phyloP scores from a whole-genome alignment of 2,329 filamentous ascomycete genomes.

The Trichophyton equinum region DNA sequence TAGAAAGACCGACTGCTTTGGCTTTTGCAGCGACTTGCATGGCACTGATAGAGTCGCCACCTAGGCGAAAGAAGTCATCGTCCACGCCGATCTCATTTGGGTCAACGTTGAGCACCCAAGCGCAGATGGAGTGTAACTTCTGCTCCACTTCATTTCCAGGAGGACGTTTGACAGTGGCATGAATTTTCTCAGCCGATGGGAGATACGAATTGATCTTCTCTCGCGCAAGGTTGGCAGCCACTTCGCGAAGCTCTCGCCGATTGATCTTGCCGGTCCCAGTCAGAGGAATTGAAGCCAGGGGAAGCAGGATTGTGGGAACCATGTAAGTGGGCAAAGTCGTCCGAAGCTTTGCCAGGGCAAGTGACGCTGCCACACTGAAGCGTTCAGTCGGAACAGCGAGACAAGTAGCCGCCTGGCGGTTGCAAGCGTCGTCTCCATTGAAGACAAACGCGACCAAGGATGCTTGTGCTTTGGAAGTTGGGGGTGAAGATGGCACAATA shows the following conservation, averaged over 20 bases:
- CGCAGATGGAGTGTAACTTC: not conserved
- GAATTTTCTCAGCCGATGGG: not conserved
- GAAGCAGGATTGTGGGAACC: conserved; percentile 1
- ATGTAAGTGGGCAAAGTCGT: not conserved
- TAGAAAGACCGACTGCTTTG: not conserved
- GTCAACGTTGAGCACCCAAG: not conserved
- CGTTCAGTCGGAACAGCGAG: no score
- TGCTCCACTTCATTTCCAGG: not conserved
- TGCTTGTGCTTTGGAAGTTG: not conserved
- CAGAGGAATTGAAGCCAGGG: not conserved
- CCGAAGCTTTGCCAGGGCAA: not conserved
- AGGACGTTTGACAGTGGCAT: not conserved
- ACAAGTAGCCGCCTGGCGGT: not conserved
- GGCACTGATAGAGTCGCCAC: conserved; percentile 30
- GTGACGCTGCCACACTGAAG: not conserved
- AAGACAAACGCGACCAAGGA: not conserved
- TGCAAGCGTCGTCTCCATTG: not conserved
- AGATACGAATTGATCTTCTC: not conserved
- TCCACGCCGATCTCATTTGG: not conserved
- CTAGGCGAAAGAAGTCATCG: conserved; percentile 11
- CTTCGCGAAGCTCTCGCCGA: not conserved
- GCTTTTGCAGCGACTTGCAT: conserved; percentile 16
- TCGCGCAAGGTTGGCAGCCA: not conserved
- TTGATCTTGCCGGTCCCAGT: conserved; percentile 26
- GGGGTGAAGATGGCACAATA: not conserved